phyloP scores from a whole-genome alignment of 129 eudicot genomes.

The Smallanthus sonchifolius region DNA sequence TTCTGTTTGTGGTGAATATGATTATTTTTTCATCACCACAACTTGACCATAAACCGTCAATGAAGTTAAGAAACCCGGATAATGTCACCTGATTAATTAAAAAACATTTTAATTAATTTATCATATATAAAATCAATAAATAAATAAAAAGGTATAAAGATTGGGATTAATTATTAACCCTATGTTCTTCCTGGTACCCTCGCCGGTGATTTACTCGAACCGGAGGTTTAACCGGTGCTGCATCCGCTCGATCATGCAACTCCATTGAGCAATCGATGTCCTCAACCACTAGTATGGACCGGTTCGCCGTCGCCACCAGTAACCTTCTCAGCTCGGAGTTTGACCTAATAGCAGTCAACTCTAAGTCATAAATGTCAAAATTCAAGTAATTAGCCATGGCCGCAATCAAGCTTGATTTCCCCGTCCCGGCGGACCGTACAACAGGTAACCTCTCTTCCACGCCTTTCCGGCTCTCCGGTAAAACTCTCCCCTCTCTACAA shows the following conservation, averaged over 20 bases:
- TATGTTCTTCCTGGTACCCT: conserved; percentile 8
- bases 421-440: conserved; percentile 43
- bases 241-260: conserved; percentile 35
- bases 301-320: no score
- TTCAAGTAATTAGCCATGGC: conserved; percentile 36
- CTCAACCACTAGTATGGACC: neutral
- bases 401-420: conserved; percentile 38
- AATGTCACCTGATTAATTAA: conserved; percentile 8
- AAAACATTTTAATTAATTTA: neutral
- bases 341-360: no score
- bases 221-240: neutral
- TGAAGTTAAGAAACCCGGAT: conserved; percentile 33
- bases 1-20: conserved; percentile 35
- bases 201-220: neutral
- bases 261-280: conserved; percentile 68
- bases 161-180: neutral
- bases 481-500: conserved; percentile 23
- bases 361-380: neutral
- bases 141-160: neutral
- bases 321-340: no score
- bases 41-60: conserved; percentile 44
- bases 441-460: conserved; percentile 38
- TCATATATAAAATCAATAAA: no score
- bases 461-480: conserved; percentile 39
- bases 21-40: conserved; percentile 36